These are phyloP conservation scores for Dipodascopsis uninucleata DNA, from an alignment of 805 yeast genomes.

Conservation along the genomic window DNA sequence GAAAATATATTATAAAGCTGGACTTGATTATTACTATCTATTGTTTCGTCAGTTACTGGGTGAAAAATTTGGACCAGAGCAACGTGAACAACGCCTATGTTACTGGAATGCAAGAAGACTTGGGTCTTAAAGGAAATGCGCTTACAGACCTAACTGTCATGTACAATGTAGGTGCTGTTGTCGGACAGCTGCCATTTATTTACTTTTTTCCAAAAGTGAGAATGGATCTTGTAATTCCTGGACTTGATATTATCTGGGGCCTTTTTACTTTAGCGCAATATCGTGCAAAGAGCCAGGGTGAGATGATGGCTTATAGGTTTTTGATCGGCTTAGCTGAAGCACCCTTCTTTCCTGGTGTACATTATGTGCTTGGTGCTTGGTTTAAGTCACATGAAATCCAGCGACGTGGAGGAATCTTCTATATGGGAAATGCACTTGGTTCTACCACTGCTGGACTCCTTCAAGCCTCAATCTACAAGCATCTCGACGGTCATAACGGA, in stretches of 20 bases:
- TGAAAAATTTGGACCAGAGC: constrained; percentile 57
- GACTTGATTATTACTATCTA: constrained; percentile 53
- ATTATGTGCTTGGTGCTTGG: constrained; percentile 57
- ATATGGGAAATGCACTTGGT: constrained; percentile 62
- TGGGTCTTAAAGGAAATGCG: constrained; percentile 59
- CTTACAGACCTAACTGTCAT: constrained; percentile 53
- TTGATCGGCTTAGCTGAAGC: constrained; percentile 67
- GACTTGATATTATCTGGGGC: constrained; percentile 63
- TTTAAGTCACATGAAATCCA: constrained; percentile 55
- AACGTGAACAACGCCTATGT: constrained; percentile 63
- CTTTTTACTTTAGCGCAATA: constrained; percentile 55
- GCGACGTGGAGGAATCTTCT: constrained; percentile 60
- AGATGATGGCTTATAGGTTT: constrained; percentile 59
- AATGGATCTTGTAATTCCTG: constrained; percentile 49
- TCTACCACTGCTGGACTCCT: constrained; percentile 59
- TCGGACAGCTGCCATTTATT: constrained; percentile 61
- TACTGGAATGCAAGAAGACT: constrained; percentile 53
- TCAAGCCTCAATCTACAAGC: constrained; percentile 51
- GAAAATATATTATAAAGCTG: constrained; percentile 47
- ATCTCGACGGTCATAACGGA: constrained; percentile 50
- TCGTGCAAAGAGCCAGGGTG: constrained; percentile 46
- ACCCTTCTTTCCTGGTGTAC: constrained; percentile 48
- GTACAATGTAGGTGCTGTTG: constrained; percentile 54
- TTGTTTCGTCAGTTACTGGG: constrained; percentile 60
- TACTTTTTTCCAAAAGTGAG: constrained; percentile 54